A percentile compares a stretch with the other conserved stretches of the same genome.
phyloP scores from a whole-genome alignment of 345 rosid species.

The Excoecaria cochinchinensis region DNA sequence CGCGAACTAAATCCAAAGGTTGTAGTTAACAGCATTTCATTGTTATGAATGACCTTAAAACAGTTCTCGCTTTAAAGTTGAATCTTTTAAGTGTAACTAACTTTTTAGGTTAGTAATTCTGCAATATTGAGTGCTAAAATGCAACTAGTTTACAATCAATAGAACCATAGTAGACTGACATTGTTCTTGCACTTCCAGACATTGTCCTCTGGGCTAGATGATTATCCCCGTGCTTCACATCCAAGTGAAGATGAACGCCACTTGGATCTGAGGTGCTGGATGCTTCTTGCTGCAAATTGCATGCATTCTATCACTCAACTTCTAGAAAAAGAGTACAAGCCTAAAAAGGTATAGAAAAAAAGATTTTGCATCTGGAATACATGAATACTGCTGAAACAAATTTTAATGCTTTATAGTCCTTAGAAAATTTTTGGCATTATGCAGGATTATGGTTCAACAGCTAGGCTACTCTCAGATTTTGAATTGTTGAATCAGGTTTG shows the following conservation, averaged over 20 bases:
- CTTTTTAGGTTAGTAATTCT: not conserved
- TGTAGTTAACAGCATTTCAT: constrained; percentile 14
- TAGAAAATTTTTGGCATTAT: constrained; percentile 22
- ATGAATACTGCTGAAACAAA: not conserved
- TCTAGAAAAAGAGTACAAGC: constrained; percentile 35
- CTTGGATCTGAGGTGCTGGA: constrained; percentile 94
- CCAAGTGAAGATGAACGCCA: constrained; percentile 88
- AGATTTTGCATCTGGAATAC: not conserved
- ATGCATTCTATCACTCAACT: constrained; percentile 65
- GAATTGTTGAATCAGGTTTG: constrained; percentile 74
- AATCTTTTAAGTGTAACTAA: not conserved
- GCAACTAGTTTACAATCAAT: not conserved
- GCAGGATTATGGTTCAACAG: constrained; percentile 63
- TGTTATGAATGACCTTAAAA: constrained; percentile 10
- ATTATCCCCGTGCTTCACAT: constrained; percentile 95
- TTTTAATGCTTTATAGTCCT: constrained; percentile 11
- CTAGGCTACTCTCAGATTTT: constrained; percentile 74
- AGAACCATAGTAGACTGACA: constrained; percentile 10
- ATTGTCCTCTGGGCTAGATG: constrained; percentile 83
- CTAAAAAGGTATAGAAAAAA: constrained; percentile 41
- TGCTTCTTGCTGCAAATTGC: constrained; percentile 90
- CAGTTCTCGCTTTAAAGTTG: not conserved
- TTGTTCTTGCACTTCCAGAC: constrained; percentile 44
- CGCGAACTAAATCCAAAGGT: constrained; percentile 87
- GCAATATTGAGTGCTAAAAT: not conserved